Evolutionary conservation across 805 yeast genomes (phyloP).

Genomic region (Pichia nakasei): DNA sequence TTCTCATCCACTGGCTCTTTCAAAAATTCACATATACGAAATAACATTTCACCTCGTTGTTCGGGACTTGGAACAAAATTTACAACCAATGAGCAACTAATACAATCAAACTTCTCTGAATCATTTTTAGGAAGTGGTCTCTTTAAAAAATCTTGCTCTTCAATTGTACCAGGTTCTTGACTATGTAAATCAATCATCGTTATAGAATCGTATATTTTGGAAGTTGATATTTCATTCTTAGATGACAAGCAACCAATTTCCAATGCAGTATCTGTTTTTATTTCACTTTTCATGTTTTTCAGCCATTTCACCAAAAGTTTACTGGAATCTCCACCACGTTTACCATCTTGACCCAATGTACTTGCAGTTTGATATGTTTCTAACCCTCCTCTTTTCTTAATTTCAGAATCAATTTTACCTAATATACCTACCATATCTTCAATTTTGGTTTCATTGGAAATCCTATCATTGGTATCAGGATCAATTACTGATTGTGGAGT

Average conservation of each 20-base stretch:
- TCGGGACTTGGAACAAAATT: slow-evolving; percentile 75
- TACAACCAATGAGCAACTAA: slow-evolving; percentile 80
- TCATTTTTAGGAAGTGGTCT: slow-evolving; percentile 47
- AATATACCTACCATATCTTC: slow-evolving; percentile 24
- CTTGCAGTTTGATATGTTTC: slow-evolving; percentile 79
- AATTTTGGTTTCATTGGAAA: slow-evolving; percentile 1
- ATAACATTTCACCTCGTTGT: slow-evolving; percentile 72
- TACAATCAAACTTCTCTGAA: slow-evolving; percentile 45
- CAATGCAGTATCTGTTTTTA: slow-evolving; percentile 34
- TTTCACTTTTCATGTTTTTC: slow-evolving; percentile 8
- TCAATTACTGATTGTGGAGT: slow-evolving; percentile 13
- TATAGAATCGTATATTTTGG: slow-evolving; percentile 43
- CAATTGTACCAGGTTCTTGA: slow-evolving; percentile 54
- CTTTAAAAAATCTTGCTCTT: slow-evolving; percentile 78
- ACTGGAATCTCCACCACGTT: slow-evolving; percentile 90
- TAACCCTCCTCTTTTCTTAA: slow-evolving; percentile 63
- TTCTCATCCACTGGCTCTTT: slow-evolving; percentile 20
- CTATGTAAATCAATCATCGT: slow-evolving; percentile 72
- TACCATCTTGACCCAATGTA: slow-evolving; percentile 65
- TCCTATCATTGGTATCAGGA: slow-evolving; percentile 1
- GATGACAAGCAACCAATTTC: slow-evolving; percentile 82
- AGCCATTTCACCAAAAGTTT: slow-evolving; percentile 72
- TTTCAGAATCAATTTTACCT: slow-evolving; percentile 53
- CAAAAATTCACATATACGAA: slow-evolving; percentile 49
- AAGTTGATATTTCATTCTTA: slow-evolving; percentile 55